phyloP scores from a whole-genome alignment of 2,329 filamentous ascomycete species.

The Talaromyces sp. region DNA sequence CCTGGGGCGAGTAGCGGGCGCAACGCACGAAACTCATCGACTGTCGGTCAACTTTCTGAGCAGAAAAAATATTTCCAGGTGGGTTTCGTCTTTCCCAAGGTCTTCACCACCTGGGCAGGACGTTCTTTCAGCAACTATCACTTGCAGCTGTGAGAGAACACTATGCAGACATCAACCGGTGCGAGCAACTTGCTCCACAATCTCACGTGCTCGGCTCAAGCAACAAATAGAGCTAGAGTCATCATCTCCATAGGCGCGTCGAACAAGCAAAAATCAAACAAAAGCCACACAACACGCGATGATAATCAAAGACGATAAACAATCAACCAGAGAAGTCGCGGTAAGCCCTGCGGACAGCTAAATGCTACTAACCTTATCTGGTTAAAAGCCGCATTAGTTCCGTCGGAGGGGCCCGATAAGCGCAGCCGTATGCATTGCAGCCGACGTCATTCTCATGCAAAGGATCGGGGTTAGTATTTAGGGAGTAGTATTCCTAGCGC shows the following conservation, averaged over 20 bases:
- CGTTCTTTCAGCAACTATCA: neutral
- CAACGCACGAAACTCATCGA: neutral
- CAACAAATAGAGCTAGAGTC: neutral
- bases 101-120: neutral
- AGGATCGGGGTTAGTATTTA: neutral
- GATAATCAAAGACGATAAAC: neutral
- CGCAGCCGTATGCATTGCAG: slow-evolving; percentile 1
- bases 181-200: neutral
- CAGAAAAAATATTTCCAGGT: neutral
- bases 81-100: neutral
- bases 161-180: neutral
- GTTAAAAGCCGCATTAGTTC: neutral
- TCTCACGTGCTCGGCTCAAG: neutral
- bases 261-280: neutral
- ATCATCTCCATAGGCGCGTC: neutral
- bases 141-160: neutral
- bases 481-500: neutral
- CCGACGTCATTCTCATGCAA: slow-evolving; percentile 8
- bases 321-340: neutral
- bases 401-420: slow-evolving; percentile 1
- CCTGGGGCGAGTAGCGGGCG: neutral
- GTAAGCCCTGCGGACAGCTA: neutral
- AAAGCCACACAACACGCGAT: neutral
- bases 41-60: neutral
- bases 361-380: neutral